These are phyloP conservation scores for Clathrus columnatus DNA, from an alignment of 768 basidiomycete genomes.

Conservation along the genomic window DNA sequence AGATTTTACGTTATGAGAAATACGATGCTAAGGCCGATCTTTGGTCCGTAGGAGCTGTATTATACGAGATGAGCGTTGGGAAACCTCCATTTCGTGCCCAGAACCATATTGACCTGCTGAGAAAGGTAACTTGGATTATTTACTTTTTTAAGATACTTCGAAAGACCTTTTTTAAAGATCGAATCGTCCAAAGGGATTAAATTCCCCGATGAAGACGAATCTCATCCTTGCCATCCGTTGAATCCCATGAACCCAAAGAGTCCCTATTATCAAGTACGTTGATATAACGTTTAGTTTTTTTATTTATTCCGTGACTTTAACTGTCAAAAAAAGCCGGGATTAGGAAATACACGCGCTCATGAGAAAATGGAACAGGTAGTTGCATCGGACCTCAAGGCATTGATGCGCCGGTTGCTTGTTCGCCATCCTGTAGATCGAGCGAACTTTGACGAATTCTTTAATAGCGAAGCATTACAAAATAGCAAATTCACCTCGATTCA, in stretches of 20 bases:
- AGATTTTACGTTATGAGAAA: constrained; percentile 93
- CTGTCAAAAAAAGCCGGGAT: constrained; percentile 1
- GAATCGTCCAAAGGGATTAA: constrained; percentile 9
- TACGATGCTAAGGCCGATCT: constrained; percentile 97
- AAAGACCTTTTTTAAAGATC: neutral
- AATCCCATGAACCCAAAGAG: constrained; percentile 9
- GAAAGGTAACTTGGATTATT: constrained; percentile 43
- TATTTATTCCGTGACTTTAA: too few relatives aligned
- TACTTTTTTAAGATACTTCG: neutral
- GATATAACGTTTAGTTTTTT: neutral
- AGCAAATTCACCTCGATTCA: constrained; percentile 51
- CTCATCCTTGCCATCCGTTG: constrained; percentile 7
- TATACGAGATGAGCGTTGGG: constrained; percentile 93
- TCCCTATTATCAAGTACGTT: constrained; percentile 7
- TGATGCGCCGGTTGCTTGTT: constrained; percentile 78
- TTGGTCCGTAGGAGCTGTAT: constrained; percentile 95
- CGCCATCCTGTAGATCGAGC: constrained; percentile 78
- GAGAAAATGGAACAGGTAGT: constrained; percentile 80
- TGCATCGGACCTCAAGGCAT: constrained; percentile 74
- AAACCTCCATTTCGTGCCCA: constrained; percentile 90
- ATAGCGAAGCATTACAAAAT: constrained; percentile 65
- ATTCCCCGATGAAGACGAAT: constrained; percentile 9
- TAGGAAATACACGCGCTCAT: constrained; percentile 52
- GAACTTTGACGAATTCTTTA: constrained; percentile 89
- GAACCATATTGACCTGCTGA: constrained; percentile 92